Base-by-base conservation (phyloP, 345 rosid species). In the Bruguiera gymnorhiza region DNA sequence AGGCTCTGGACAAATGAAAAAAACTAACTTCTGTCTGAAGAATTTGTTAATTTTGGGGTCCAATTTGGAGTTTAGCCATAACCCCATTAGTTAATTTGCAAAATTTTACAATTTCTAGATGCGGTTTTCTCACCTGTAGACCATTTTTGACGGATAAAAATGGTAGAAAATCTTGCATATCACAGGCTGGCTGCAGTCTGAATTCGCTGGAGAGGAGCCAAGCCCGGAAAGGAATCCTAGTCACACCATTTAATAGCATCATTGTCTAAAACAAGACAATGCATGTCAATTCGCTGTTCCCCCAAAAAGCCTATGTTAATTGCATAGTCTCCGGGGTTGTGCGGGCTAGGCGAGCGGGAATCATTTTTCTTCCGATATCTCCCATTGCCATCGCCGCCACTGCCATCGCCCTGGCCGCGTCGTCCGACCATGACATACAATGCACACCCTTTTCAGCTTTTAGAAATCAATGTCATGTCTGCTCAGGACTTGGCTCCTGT, bases 401-500 rank as follows among this genome's bases (percentile, higher is more conserved):
- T 21, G 27, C 60, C 48, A 11, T 15, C 50, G 19, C 50, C 50
- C 50, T 43, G 50, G 5, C 50, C 1, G 18, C 50, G 16, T 43
- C 19, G 16, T 43, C 50, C 21, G n/a, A 70, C 5, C 39, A 77
- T 74, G 78, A 46, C 71, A 31, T 62, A 34, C 11, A 73, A 78
- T 18, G 36, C 65, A 2, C 74, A 80, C 16, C 76, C 75, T 23
- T 85, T 86, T 60, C 88, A 86, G 68, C 82, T 92, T 20, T 79
- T 96, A 2, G 99, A 92, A 51, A 84, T 96, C 27, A 90, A 75
- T 30, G 68, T 96, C 53, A 78, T 87, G 24, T 92, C 98, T 0
- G 98, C 93, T 19, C 96, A 89, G 70, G 99, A 90, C 69, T 78
- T 96, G 4, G 88, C 88, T 15, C 75, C 88, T 0, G 82, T 92